Conservation (phyloP, 2,329 filamentous ascomycete species). For the Macroventuria anomochaeta region DNA sequence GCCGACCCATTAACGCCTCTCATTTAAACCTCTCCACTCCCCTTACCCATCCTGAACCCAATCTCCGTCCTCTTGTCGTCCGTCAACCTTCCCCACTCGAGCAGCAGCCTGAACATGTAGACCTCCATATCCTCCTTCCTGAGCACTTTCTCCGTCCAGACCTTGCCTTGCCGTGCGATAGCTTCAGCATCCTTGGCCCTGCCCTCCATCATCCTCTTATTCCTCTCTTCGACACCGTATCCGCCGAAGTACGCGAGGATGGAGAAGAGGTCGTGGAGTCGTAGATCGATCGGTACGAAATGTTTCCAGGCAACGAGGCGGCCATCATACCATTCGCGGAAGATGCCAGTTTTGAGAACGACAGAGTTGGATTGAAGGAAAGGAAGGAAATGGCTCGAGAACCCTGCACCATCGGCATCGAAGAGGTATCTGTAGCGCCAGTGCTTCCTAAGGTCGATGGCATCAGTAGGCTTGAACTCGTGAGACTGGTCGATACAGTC, state of each 20-base stretch:
- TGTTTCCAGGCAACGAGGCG: slow-evolving; percentile 78
- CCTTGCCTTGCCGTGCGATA: slow-evolving; percentile 42
- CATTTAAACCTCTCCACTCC: slow-evolving; percentile 8
- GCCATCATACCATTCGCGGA: slow-evolving; percentile 80
- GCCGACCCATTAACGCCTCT: not conserved
- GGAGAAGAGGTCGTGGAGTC: slow-evolving; percentile 75
- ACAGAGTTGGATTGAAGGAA: slow-evolving; percentile 71
- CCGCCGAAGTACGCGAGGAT: slow-evolving; percentile 73
- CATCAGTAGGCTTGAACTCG: slow-evolving; percentile 59
- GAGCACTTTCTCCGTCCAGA: slow-evolving; percentile 45
- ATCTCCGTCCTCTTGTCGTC: slow-evolving; percentile 45
- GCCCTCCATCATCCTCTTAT: slow-evolving; percentile 37
- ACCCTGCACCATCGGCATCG: slow-evolving; percentile 72
- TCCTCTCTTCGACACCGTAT: slow-evolving; percentile 32
- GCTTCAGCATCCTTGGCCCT: slow-evolving; percentile 38
- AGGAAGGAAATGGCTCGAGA: slow-evolving; percentile 69
- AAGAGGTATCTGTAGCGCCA: slow-evolving; percentile 74
- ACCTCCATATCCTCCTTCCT: slow-evolving; percentile 71
- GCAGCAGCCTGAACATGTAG: slow-evolving; percentile 76
- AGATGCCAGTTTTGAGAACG: slow-evolving; percentile 74
- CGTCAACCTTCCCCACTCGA: slow-evolving; percentile 67
- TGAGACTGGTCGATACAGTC: slow-evolving; percentile 61
- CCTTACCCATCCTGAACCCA: slow-evolving; percentile 39
- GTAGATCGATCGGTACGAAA: slow-evolving; percentile 77
- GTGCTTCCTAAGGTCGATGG: slow-evolving; percentile 62